Conservation (phyloP, 352 stramenopile genomes). For the Thraustochytrium sp. region DNA sequence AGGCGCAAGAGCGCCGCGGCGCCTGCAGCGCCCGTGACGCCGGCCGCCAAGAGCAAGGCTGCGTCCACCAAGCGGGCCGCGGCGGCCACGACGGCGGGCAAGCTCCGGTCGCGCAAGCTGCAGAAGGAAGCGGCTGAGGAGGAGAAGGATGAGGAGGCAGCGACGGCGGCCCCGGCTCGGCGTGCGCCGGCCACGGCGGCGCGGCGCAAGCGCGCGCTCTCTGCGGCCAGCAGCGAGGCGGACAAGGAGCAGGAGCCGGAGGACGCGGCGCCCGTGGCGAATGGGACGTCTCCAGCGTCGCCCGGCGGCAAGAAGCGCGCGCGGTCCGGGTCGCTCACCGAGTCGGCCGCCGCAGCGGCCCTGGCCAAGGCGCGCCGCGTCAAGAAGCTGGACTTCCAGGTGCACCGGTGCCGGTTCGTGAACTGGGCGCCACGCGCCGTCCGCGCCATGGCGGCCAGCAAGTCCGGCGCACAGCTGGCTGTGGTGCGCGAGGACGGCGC, state of each 20-base stretch:
- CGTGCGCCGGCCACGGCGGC: background rate
- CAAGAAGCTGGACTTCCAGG: background rate
- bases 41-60: background rate
- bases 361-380: background rate
- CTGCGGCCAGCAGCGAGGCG: background rate
- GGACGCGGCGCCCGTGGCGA: background rate
- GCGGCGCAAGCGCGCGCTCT: background rate
- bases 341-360: background rate
- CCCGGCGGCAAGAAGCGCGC: background rate
- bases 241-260: too few species aligned
- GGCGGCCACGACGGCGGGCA: background rate
- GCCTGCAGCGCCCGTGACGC: background rate
- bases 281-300: background rate
- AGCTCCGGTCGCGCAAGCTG: too few species aligned
- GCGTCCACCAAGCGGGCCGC: background rate
- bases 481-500: conserved; percentile 49
- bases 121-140: background rate
- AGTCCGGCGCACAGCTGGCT: conserved; percentile 45
- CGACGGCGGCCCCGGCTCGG: background rate
- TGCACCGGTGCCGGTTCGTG: conserved; percentile 49
- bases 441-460: conserved; percentile 43
- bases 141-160: background rate
- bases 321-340: background rate
- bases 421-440: conserved; percentile 49
- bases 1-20: too few species aligned